Percentiles rank a stretch among this genome's conserved stretches.
phyloP scores from a whole-genome alignment of 2,329 filamentous ascomycete genomes.

The Claviceps arundinis region DNA sequence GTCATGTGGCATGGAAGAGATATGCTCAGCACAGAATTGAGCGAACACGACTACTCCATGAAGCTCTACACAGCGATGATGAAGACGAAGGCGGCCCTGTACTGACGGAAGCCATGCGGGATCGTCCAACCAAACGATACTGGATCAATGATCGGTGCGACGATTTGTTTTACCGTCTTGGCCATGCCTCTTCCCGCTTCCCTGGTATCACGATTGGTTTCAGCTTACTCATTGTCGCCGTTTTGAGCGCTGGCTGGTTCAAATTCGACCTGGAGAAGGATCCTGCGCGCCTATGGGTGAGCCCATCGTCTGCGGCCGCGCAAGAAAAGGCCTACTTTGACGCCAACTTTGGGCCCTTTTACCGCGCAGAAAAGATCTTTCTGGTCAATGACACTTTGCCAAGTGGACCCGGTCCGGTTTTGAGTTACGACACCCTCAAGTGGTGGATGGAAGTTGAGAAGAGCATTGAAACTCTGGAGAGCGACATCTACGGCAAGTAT shows the following conservation, averaged over 20 bases:
- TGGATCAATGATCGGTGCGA: conserved; percentile 74
- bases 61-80: conserved; percentile 72
- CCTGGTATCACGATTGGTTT: conserved; percentile 69
- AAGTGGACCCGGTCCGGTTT: conserved; percentile 55
- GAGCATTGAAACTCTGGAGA: conserved; percentile 59
- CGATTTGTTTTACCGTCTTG: conserved; percentile 64
- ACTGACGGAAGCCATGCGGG: conserved; percentile 61
- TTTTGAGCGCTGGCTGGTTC: conserved; percentile 80
- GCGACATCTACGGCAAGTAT: conserved; percentile 50
- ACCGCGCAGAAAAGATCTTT: conserved; percentile 85
- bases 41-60: conserved; percentile 74
- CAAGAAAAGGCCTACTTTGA: conserved; percentile 94
- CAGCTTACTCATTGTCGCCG: conserved; percentile 60
- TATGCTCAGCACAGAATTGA: conserved; percentile 66
- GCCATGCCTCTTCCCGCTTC: conserved; percentile 68
- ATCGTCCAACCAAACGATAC: conserved; percentile 69
- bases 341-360: conserved; percentile 85
- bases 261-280: conserved; percentile 82
- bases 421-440: conserved; percentile 74
- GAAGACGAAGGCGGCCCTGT: conserved; percentile 80
- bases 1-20: conserved; percentile 62
- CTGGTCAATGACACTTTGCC: conserved; percentile 72
- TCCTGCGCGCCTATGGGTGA: conserved; percentile 91
- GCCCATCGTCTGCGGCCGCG: conserved; percentile 78
- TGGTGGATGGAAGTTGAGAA: conserved; percentile 94